A percentile compares a stretch with the other conserved stretches of the same genome.
Evolutionary conservation across 2,329 filamentous ascomycete species (phyloP).

Genomic region (Monosporascus sp.): DNA sequence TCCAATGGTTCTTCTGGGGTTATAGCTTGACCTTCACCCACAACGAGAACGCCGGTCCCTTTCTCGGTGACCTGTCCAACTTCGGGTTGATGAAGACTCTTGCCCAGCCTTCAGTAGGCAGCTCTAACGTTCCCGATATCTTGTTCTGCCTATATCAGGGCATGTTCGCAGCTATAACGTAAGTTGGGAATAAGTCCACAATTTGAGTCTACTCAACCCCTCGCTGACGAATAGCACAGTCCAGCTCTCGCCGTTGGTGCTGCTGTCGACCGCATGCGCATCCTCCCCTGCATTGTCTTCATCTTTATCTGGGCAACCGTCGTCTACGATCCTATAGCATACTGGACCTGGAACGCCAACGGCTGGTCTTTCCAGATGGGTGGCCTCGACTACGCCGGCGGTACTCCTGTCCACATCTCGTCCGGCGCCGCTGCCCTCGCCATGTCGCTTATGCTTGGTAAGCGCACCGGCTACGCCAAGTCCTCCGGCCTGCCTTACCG

Average conservation of each 20-base stretch:
- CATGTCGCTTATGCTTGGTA: constrained; percentile 68
- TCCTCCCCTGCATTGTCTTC: constrained; percentile 58
- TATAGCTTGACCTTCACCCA: constrained; percentile 84
- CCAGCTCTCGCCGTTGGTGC: constrained; percentile 55
- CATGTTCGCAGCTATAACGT: constrained; percentile 89
- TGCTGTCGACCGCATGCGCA: constrained; percentile 55
- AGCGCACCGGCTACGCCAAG: constrained; percentile 57
- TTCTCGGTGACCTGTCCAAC: constrained; percentile 75
- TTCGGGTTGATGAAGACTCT: constrained; percentile 77
- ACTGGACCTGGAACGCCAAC: constrained; percentile 72
- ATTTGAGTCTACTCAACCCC: background rate
- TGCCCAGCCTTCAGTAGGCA: constrained; percentile 69
- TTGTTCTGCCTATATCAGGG: constrained; percentile 82
- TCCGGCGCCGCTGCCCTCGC: constrained; percentile 67
- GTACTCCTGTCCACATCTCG: constrained; percentile 70
- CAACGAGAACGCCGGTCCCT: constrained; percentile 68
- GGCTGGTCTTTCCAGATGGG: constrained; percentile 67
- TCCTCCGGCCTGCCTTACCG: constrained; percentile 60
- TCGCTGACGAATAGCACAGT: constrained; percentile 23
- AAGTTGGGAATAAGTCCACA: constrained; percentile 31
- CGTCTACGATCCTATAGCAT: constrained; percentile 69
- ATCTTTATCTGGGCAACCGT: constrained; percentile 68
- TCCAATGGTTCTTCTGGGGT: constrained; percentile 97
- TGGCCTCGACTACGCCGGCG: constrained; percentile 69
- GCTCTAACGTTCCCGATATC: constrained; percentile 68